These are phyloP conservation scores for Cardamine resedifolia DNA, from an alignment of 345 rosid genomes.

Conservation along the genomic window DNA sequence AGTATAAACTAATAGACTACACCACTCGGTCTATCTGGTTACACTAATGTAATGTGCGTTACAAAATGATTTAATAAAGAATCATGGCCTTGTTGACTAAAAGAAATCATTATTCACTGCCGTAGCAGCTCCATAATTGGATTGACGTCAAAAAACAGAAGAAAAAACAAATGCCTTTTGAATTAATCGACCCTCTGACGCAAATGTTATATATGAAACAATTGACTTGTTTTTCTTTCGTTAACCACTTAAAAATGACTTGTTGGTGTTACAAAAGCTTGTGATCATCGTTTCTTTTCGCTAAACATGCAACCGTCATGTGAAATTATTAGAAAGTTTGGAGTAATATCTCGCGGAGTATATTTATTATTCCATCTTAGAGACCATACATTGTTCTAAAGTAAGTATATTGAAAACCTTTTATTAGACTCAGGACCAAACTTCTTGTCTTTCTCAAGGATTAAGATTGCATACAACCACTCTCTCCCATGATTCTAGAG, in stretches of 20 bases:
- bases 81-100: background rate
- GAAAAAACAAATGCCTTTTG: background rate
- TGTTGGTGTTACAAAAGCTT: background rate
- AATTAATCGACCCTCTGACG: background rate
- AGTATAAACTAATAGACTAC: too few species aligned
- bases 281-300: background rate
- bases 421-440: constrained; percentile 2
- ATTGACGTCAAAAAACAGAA: background rate
- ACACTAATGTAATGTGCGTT: background rate
- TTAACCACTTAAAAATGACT: background rate
- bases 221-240: background rate
- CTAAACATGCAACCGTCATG: background rate
- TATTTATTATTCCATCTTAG: background rate
- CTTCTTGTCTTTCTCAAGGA: constrained; percentile 26
- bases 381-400: background rate
- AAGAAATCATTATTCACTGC: background rate
- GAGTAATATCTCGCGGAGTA: background rate
- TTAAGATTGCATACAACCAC: constrained; percentile 55
- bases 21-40: too few species aligned
- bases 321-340: background rate
- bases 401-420: background rate
- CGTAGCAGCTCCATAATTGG: background rate
- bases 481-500: constrained; percentile 74
- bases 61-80: background rate
- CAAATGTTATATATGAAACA: background rate